Evolutionary conservation across 1,284 basidiomycete species (phyloP).

Genomic region (Puccinia triticina): DNA sequence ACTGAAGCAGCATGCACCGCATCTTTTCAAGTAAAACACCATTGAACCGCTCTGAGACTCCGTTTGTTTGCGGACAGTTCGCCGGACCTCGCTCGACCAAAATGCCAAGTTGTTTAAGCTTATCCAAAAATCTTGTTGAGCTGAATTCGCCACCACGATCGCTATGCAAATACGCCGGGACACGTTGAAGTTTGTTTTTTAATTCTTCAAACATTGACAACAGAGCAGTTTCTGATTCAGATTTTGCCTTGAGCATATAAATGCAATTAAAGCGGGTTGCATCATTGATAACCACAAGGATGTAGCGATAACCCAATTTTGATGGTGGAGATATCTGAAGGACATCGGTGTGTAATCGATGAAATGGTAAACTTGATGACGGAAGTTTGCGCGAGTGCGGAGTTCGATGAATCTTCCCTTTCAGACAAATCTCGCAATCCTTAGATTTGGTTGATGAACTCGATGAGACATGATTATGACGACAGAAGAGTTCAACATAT

Average conservation of each 20-base stretch:
- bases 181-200: not conserved
- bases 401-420: not conserved
- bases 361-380: not conserved
- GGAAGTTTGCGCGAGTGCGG: not conserved
- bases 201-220: not conserved
- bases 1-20: too few species aligned
- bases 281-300: constrained; percentile 25
- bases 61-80: constrained; percentile 27
- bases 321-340: not conserved
- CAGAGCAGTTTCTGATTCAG: not conserved
- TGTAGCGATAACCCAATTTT: not conserved
- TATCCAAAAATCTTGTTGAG: too few species aligned
- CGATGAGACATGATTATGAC: not conserved
- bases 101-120: too few species aligned
- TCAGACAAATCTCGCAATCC: not conserved
- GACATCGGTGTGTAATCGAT: too few species aligned
- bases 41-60: constrained; percentile 1
- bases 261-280: not conserved
- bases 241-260: not conserved
- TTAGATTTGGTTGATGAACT: not conserved
- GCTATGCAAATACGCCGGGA: constrained; percentile 2
- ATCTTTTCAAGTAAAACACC: not conserved
- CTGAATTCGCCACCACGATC: too few species aligned
- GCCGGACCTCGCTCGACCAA: constrained; percentile 2
- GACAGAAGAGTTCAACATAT: not conserved